Evolutionary conservation across 192 early-diverging fungal species (phyloP), one percentile per base, ranked within the genome.

Genomic region (Spinellus fusiger): DNA sequence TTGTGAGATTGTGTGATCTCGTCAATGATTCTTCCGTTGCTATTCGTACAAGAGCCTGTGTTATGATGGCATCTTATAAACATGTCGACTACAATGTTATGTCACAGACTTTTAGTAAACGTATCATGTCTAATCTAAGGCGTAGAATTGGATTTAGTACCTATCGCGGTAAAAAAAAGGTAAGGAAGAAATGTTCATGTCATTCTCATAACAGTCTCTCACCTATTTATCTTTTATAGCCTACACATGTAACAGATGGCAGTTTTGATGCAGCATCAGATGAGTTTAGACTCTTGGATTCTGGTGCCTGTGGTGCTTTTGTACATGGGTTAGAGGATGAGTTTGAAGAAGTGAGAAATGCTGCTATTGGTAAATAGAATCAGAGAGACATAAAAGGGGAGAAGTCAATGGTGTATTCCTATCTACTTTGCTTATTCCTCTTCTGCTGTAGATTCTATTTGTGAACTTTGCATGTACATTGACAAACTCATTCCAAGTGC

Each of bases 311-410:
- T 59, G 96, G 96, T 6, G 92, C 91, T 0, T 98, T 98, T 82
- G 86, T 98, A 13, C 94, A 95, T 69, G 94, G 92, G 2, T 77
- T 95, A 31, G 96, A 98, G 64, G 96, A 98, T 74, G 93, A 98
- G 76, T 94, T 85, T 73, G 84, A 88, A 53, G 85, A 86, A 23
- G 94, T 98, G 32, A 77, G 94, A 46, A 82, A 84, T 53, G 89
- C 93, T 5, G 80, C 93, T 9, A 92, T 97, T 29, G 82, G 91
- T 92, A 81, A 59, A 49, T 15, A 18, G 23, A 16, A n/a, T 56
- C 0, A 46, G 35, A 22, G 38, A 37, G 38, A 32, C 8, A 13
- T n/a, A 6, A 29, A n/a, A 6, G 9, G 10, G 2, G 13, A 4
- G 0, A 22, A 12, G 15, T 12, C 22, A 9, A 20, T 2, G 10